These are phyloP conservation scores for Biscogniauxia mediterranea DNA, from an alignment of 2,329 filamentous ascomycete species.

Conservation along the genomic window DNA sequence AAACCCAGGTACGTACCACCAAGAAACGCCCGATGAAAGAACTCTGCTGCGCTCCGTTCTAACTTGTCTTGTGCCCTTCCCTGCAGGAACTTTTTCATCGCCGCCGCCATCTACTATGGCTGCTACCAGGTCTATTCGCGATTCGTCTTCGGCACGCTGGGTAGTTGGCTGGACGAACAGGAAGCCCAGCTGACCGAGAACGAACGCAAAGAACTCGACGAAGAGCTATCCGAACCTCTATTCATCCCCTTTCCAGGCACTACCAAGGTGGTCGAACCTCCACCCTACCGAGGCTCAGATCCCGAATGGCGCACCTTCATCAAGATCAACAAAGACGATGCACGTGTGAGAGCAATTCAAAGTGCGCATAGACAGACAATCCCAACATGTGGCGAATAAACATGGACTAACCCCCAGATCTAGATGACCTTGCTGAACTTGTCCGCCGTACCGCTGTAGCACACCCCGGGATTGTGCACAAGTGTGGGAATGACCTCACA, in stretches of 20 bases:
- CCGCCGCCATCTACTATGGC: slow-evolving; percentile 33
- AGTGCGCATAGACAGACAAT: slow-evolving; percentile 34
- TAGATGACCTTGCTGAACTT: slow-evolving; percentile 46
- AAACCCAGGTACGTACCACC: slow-evolving; percentile 21
- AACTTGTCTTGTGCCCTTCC: background rate
- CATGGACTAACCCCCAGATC: slow-evolving; percentile 21
- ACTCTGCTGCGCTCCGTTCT: background rate
- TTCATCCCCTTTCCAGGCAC: slow-evolving; percentile 65
- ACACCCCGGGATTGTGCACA: slow-evolving; percentile 41
- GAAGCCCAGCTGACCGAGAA: slow-evolving; percentile 42
- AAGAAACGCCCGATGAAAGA: no score
- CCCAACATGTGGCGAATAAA: slow-evolving; percentile 16
- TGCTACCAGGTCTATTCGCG: slow-evolving; percentile 44
- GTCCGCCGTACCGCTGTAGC: slow-evolving; percentile 41
- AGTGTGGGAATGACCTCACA: slow-evolving; percentile 47
- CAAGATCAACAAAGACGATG: slow-evolving; percentile 53
- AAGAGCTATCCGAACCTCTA: slow-evolving; percentile 43
- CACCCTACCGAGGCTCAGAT: slow-evolving; percentile 54
- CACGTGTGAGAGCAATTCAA: slow-evolving; percentile 47
- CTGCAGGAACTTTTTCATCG: slow-evolving; percentile 28
- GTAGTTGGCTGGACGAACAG: slow-evolving; percentile 42
- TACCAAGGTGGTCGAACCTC: slow-evolving; percentile 45
- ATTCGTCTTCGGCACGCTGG: slow-evolving; percentile 46
- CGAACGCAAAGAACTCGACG: slow-evolving; percentile 40
- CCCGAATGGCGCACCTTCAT: slow-evolving; percentile 64